Conservation (phyloP, 176 grass and related monocot genomes). For the Oryza officinalis region DNA sequence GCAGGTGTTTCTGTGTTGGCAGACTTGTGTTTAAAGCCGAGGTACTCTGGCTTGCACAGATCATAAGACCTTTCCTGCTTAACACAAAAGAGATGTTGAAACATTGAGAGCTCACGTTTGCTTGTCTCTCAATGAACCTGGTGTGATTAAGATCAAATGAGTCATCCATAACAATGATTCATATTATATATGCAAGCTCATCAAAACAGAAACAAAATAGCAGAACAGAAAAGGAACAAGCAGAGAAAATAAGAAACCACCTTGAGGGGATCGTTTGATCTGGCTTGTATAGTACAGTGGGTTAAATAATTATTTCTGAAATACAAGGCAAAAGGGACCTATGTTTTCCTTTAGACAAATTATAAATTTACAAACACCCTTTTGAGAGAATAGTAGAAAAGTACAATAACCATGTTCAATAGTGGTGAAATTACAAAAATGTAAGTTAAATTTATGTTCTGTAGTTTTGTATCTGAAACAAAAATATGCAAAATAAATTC, state of each 20-base stretch:
- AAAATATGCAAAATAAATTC: neutral
- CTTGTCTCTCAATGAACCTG: conserved; percentile 54
- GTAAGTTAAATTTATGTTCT: too few relatives aligned
- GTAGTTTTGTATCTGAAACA: too few relatives aligned
- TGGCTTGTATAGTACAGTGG: too few relatives aligned
- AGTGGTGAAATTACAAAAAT: too few relatives aligned
- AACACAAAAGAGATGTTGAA: neutral
- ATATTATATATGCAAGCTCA: neutral
- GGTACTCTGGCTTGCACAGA: neutral
- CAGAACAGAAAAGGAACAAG: neutral
- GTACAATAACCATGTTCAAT: too few relatives aligned
- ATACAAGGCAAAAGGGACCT: too few relatives aligned
- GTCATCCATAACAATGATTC: neutral
- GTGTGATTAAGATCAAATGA: conserved; percentile 3
- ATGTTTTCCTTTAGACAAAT: too few relatives aligned
- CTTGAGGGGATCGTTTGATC: too few relatives aligned
- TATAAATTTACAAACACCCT: too few relatives aligned
- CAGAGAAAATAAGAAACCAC: too few relatives aligned
- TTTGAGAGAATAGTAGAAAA: too few relatives aligned
- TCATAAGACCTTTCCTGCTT: neutral
- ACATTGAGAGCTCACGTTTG: conserved; percentile 38
- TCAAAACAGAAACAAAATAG: neutral
- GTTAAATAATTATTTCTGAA: too few relatives aligned
- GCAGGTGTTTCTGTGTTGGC: neutral
- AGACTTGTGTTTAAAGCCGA: neutral